Percentiles rank a stretch among this genome's conserved stretches.
These are phyloP conservation scores for Pythium dissotocum DNA, from an alignment of 352 stramenopile species.

Conservation along the genomic window DNA sequence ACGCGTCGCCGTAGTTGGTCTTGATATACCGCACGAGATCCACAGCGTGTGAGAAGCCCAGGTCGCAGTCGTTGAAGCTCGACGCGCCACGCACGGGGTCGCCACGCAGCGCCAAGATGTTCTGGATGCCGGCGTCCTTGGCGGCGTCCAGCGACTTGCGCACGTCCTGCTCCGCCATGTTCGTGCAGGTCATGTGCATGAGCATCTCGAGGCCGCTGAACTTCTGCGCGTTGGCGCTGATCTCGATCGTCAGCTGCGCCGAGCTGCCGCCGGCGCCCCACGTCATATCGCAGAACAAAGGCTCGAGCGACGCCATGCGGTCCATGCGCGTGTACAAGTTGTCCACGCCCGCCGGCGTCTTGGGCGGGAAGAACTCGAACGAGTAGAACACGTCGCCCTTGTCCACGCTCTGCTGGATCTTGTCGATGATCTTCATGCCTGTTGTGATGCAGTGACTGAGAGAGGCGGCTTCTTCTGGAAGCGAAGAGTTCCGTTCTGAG, in stretches of 20 bases:
- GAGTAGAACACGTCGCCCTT: conserved; percentile 93
- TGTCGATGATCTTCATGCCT: conserved; percentile 87
- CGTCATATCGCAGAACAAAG: conserved; percentile 98
- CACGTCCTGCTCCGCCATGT: conserved; percentile 95
- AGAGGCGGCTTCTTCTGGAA: not conserved
- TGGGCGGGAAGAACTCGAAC: conserved; percentile 99
- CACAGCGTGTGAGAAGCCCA: conserved; percentile 93
- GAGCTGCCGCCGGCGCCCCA: conserved; percentile 98
- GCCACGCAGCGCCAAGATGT: conserved; percentile 98
- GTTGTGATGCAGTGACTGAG: not conserved
- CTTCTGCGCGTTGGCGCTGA: conserved; percentile 92
- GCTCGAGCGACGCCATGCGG: conserved; percentile 93
- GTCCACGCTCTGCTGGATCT: conserved; percentile 47
- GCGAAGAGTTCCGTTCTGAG: conserved; percentile 1
- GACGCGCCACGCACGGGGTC: conserved; percentile 92
- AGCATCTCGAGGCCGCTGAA: conserved; percentile 92
- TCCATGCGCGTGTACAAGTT: conserved; percentile 98
- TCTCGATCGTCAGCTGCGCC: conserved; percentile 95
- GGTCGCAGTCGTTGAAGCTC: conserved; percentile 91
- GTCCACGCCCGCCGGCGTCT: conserved; percentile 94
- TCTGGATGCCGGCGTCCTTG: conserved; percentile 94
- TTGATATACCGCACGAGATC: conserved; percentile 98
- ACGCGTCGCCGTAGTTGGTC: conserved; percentile 93
- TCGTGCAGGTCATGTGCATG: conserved; percentile 98
- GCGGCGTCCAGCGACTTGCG: conserved; percentile 90